Evolutionary conservation across 192 early-diverging fungal species (phyloP).

Genomic region (Phycomyces blakesleeanus): DNA sequence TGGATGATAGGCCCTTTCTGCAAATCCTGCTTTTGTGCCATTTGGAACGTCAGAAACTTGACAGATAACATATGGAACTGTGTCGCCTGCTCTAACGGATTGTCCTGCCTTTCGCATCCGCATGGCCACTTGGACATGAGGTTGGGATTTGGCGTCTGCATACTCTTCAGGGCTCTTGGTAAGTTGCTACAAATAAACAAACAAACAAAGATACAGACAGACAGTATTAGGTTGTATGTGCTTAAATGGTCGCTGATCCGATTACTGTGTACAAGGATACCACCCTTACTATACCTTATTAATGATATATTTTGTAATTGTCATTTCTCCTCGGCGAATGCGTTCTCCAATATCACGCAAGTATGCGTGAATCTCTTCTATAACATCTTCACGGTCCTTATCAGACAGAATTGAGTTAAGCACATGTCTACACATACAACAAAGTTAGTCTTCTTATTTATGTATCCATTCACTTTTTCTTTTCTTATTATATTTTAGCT

Average conservation of each 20-base stretch:
- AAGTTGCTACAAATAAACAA: conserved; percentile 60
- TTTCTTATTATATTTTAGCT: not conserved
- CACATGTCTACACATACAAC: conserved; percentile 51
- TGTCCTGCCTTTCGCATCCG: conserved; percentile 67
- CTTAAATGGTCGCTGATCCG: too few species aligned
- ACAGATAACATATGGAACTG: conserved; percentile 91
- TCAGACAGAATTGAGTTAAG: conserved; percentile 55
- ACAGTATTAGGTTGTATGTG: too few species aligned
- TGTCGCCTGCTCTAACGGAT: conserved; percentile 77
- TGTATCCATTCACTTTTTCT: conserved; percentile 1
- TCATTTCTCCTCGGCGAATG: conserved; percentile 63
- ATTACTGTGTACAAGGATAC: too few species aligned
- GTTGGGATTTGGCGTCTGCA: conserved; percentile 80
- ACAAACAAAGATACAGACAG: too few species aligned
- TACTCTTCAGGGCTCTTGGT: conserved; percentile 92
- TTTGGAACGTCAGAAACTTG: conserved; percentile 34
- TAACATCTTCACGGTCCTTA: conserved; percentile 61
- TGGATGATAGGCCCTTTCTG: conserved; percentile 75
- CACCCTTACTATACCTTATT: conserved; percentile 88
- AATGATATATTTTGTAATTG: conserved; percentile 84
- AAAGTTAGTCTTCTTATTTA: too few species aligned
- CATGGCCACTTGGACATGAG: conserved; percentile 94
- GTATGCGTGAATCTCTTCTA: conserved; percentile 78
- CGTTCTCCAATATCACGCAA: conserved; percentile 64
- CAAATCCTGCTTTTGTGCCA: conserved; percentile 45